Percentiles rank a stretch among this genome's conserved stretches.
Conservation (phyloP, 768 basidiomycete species). For the Collybia nuda region DNA sequence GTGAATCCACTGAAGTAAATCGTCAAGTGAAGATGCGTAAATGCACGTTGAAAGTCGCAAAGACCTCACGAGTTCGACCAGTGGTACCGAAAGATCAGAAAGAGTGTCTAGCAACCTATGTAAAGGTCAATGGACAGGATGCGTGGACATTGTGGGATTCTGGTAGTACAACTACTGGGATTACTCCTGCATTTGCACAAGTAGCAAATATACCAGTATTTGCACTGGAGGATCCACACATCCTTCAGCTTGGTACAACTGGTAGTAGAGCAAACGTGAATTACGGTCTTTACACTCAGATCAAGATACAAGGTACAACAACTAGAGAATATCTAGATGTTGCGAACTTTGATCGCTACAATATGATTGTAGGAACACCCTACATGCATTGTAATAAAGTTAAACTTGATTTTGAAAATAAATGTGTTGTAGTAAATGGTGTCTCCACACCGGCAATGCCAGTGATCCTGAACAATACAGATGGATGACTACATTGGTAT, state of each 20-base stretch:
- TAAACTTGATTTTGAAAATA: conserved; percentile 19
- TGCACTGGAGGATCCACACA: conserved; percentile 11
- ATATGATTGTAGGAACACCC: conserved; percentile 32
- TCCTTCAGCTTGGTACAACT: conserved; percentile 28
- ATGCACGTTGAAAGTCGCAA: not conserved
- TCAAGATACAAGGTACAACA: conserved; percentile 6
- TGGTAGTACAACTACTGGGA: conserved; percentile 18
- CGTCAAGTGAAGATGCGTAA: not conserved
- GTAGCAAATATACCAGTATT: conserved; percentile 9
- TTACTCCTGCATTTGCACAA: conserved; percentile 15
- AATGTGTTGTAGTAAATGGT: conserved; percentile 12
- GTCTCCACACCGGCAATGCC: not conserved
- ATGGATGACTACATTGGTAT: not conserved
- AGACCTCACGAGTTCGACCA: not conserved
- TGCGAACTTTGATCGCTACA: conserved; percentile 33
- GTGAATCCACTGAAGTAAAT: too few relatives aligned
- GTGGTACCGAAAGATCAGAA: not conserved
- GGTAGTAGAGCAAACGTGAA: conserved; percentile 28
- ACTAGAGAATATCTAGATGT: conserved; percentile 26
- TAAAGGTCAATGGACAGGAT: conserved; percentile 5
- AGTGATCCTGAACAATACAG: not conserved
- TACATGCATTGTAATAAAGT: conserved; percentile 26
- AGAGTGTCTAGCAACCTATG: conserved; percentile 1
- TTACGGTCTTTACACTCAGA: conserved; percentile 16
- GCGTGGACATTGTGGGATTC: conserved; percentile 22